Base-by-base conservation (phyloP, 805 yeast species). In the Pichia exigua region DNA sequence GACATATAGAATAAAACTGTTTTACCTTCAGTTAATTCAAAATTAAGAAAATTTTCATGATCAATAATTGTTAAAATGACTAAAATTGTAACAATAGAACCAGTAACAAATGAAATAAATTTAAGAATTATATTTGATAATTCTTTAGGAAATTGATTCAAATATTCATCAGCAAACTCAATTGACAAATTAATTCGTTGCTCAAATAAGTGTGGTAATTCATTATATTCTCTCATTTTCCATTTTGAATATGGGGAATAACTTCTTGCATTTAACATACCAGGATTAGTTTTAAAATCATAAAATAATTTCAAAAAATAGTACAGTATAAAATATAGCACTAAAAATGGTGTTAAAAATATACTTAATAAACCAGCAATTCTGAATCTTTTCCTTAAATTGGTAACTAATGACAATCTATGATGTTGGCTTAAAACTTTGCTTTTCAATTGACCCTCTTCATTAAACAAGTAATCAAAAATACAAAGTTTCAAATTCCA, bases 231-330 rank as follows among this genome's bases (percentile, higher is more conserved):
- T 51, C 99, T 73, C 61, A 94, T 77, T 64, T 85, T 88, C 98
- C 98, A 94, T 61, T 87, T 91, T 0, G 98, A 97, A 67, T 79
- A 80, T 0, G 97, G 97, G 0, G 98, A 88, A 63, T 89, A 94
- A 59, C 90, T 95, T 45, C 99, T 73, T 2, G 90, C 75, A 7
- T 89, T 85, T 50, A 94, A 74, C 12, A 89, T 73, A 1, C 90
- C 81, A 0, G 99, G 99, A 50, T 92, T 86, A 43, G 87, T 80
- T 63, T 87, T 87, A 65, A 87, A 90, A 66, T 92, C 98, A 65
- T 91, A 91, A 68, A 94, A 94, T 65, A 94, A 90, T 44, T 89
- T 77, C 73, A 94, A 84, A 62, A 94, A 92, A 66, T 89, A 88
- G 51, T 90, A 76, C 46, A 92, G 70, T 20, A 88, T 75, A 68